These are phyloP conservation scores for Magnolia sinica DNA, from an alignment of 164 flowering plant species.

Conservation along the genomic window DNA sequence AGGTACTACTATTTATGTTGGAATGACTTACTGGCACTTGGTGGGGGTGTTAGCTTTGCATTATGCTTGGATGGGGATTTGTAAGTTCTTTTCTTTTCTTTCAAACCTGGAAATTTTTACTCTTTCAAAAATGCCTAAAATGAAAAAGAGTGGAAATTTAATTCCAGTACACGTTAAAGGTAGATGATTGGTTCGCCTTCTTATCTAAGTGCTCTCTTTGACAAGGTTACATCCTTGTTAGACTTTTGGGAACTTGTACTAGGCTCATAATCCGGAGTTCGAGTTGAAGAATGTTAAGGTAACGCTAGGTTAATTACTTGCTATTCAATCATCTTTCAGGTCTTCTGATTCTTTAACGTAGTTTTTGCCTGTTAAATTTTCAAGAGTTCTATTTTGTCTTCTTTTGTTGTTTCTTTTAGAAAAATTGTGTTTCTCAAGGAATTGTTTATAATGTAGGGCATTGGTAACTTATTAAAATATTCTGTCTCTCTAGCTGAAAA, in stretches of 20 bases:
- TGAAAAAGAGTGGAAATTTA: not conserved
- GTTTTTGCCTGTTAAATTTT: not conserved
- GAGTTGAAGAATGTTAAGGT: slow-evolving; percentile 51
- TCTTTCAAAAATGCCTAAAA: not conserved
- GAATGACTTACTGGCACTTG: too few species aligned
- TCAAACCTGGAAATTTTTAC: not conserved
- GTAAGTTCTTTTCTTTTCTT: not conserved
- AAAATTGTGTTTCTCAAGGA: not conserved
- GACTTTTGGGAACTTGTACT: slow-evolving; percentile 81
- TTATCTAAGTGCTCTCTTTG: too few species aligned
- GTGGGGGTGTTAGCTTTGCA: too few species aligned
- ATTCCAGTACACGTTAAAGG: too few species aligned
- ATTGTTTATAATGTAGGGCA: not conserved
- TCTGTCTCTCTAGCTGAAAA: too few species aligned
- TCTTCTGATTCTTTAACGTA: not conserved
- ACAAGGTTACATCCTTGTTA: slow-evolving; percentile 42
- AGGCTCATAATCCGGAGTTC: slow-evolving; percentile 79
- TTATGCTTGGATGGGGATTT: too few species aligned
- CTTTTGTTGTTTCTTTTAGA: not conserved
- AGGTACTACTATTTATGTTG: too few species aligned
- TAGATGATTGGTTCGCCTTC: too few species aligned
- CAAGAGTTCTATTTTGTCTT: not conserved
- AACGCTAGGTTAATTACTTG: too few species aligned
- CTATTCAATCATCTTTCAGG: too few species aligned
- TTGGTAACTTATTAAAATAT: too few species aligned